phyloP scores from a whole-genome alignment of 768 basidiomycete species.

The Mrakia blollopis region DNA sequence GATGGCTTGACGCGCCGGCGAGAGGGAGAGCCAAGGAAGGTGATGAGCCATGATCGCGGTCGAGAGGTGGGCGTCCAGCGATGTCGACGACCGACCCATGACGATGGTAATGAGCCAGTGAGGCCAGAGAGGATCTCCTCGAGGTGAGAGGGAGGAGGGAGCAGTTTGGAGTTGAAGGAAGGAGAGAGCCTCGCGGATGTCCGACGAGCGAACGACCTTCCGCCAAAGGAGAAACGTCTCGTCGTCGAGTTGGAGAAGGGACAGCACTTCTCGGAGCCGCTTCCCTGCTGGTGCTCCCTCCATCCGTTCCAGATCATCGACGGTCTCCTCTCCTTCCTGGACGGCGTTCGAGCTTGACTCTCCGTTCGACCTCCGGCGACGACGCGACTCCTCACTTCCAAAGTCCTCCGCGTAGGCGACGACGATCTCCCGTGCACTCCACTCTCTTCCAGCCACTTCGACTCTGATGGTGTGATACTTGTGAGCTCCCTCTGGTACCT shows the following conservation, averaged over 20 bases:
- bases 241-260: conserved; percentile 3
- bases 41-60: conserved; percentile 16
- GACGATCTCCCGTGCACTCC: background rate
- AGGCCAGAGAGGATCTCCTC: conserved; percentile 22
- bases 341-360: background rate
- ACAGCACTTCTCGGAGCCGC: background rate
- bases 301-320: background rate
- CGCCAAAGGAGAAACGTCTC: conserved; percentile 15
- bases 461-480: background rate
- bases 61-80: conserved; percentile 15
- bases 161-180: background rate
- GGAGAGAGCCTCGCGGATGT: conserved; percentile 3
- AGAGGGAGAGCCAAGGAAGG: conserved; percentile 1
- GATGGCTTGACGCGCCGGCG: background rate
- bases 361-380: background rate
- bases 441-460: background rate
- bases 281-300: background rate
- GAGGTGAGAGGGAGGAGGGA: background rate
- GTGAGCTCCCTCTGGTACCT: no score
- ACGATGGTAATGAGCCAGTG: conserved; percentile 11
- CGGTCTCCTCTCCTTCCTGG: background rate
- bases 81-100: background rate
- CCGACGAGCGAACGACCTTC: background rate
- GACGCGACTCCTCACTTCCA: background rate
- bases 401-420: background rate